phyloP scores from a whole-genome alignment of 2,329 filamentous ascomycete species.

The Paramyrothecium roridum region DNA sequence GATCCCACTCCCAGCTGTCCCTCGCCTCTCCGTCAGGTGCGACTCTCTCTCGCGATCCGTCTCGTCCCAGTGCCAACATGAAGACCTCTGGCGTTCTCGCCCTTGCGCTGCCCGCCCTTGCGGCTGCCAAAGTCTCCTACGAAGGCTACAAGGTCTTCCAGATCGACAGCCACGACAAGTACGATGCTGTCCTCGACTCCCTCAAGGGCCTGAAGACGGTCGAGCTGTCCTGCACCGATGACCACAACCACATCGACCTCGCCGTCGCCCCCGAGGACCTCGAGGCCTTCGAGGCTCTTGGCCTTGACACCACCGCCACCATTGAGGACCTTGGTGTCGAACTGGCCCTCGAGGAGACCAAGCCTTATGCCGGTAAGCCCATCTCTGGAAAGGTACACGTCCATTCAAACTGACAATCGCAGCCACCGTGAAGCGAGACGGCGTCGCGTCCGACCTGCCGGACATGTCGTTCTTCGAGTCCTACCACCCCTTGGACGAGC shows the following conservation, averaged over 20 bases:
- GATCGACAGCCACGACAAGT: conserved; percentile 13
- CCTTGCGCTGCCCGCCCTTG: not conserved
- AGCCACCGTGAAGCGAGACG: not conserved
- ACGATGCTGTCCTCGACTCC: conserved; percentile 12
- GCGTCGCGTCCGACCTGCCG: conserved; percentile 5
- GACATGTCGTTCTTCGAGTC: conserved; percentile 42
- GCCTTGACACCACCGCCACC: conserved; percentile 13
- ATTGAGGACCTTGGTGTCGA: conserved; percentile 19
- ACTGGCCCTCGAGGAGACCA: conserved; percentile 14
- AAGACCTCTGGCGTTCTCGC: not conserved
- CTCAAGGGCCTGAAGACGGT: conserved; percentile 15
- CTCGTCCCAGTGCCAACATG: not conserved
- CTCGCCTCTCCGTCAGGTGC: too few relatives aligned
- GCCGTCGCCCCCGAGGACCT: conserved; percentile 18
- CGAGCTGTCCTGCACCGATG: conserved; percentile 13
- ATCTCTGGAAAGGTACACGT: not conserved
- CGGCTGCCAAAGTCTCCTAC: conserved; percentile 11
- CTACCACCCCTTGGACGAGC: conserved; percentile 50
- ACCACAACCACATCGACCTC: conserved; percentile 16
- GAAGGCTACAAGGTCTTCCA: conserved; percentile 17
- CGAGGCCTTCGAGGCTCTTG: conserved; percentile 14
- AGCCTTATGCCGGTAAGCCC: conserved; percentile 10
- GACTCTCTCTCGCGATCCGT: too few relatives aligned
- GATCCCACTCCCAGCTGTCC: too few relatives aligned
- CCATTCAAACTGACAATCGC: not conserved